These are phyloP conservation scores for Porogramme epimiltina DNA, from an alignment of 1,284 basidiomycete species.

Conservation along the genomic window DNA sequence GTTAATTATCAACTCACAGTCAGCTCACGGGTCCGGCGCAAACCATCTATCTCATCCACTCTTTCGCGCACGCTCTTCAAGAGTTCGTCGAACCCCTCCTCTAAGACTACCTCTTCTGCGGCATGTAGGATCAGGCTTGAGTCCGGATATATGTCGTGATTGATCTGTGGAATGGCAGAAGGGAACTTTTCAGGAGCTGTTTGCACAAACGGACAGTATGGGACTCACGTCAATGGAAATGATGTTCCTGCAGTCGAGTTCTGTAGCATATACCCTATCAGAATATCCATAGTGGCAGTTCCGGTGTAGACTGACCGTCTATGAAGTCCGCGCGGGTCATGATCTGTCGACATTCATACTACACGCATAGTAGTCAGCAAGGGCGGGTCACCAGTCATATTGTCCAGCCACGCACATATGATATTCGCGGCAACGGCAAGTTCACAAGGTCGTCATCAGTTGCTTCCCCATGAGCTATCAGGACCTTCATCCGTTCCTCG, in stretches of 20 bases:
- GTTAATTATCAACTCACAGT: too few species aligned
- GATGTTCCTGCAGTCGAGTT: conserved; percentile 67
- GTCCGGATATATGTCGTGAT: conserved; percentile 80
- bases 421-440: conserved; percentile 59
- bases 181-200: neutral
- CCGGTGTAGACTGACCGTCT: conserved; percentile 49
- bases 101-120: conserved; percentile 66
- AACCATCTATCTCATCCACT: conserved; percentile 74
- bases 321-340: conserved; percentile 86
- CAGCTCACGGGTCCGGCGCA: conserved; percentile 69
- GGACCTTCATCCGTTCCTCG: conserved; percentile 43
- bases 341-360: conserved; percentile 71
- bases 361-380: conserved; percentile 7
- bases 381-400: neutral
- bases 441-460: conserved; percentile 39
- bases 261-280: conserved; percentile 35
- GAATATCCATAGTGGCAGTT: neutral
- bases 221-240: conserved; percentile 76
- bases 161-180: conserved; percentile 43
- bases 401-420: conserved; percentile 48
- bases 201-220: neutral
- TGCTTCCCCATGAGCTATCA: conserved; percentile 39
- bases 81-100: conserved; percentile 73
- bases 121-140: conserved; percentile 75
- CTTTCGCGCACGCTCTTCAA: conserved; percentile 71